A percentile compares a stretch with the other conserved stretches of the same genome.
Conservation (phyloP, 768 basidiomycete species). For the Serendipita sp. region DNA sequence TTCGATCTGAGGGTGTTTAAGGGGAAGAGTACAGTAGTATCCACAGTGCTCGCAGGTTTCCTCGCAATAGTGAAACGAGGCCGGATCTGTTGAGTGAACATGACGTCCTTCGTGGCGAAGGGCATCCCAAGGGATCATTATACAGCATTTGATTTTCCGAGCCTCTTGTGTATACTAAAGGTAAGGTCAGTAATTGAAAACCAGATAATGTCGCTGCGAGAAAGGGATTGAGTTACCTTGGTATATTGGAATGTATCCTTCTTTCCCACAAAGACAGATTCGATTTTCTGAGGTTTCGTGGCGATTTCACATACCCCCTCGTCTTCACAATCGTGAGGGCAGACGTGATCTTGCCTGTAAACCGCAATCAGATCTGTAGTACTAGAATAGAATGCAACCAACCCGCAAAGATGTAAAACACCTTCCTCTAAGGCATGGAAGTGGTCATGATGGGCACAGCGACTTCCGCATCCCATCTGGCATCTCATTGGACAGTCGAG, state of each 20-base stretch:
- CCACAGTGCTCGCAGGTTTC: slow-evolving; percentile 31
- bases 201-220: background rate
- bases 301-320: slow-evolving; percentile 44
- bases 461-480: slow-evolving; percentile 36
- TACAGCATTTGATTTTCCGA: slow-evolving; percentile 27
- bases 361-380: background rate
- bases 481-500: slow-evolving; percentile 36
- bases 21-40: slow-evolving; percentile 41
- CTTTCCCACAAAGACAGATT: slow-evolving; percentile 43
- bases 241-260: slow-evolving; percentile 44
- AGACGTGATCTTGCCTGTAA: slow-evolving; percentile 37
- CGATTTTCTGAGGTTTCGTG: slow-evolving; percentile 39
- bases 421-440: slow-evolving; percentile 31
- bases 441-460: slow-evolving; percentile 34
- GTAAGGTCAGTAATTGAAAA: background rate
- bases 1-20: slow-evolving; percentile 35
- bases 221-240: background rate
- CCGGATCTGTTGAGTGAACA: slow-evolving; percentile 30
- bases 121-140: slow-evolving; percentile 29
- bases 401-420: slow-evolving; percentile 44
- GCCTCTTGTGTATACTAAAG: slow-evolving; percentile 3
- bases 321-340: slow-evolving; percentile 26
- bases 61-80: slow-evolving; percentile 41
- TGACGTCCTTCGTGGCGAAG: slow-evolving; percentile 33
- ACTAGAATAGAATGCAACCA: background rate